Percentiles rank a stretch among this genome's conserved stretches.
phyloP scores from a whole-genome alignment of 2,329 filamentous ascomycete genomes.

The Colletotrichum kahawae region DNA sequence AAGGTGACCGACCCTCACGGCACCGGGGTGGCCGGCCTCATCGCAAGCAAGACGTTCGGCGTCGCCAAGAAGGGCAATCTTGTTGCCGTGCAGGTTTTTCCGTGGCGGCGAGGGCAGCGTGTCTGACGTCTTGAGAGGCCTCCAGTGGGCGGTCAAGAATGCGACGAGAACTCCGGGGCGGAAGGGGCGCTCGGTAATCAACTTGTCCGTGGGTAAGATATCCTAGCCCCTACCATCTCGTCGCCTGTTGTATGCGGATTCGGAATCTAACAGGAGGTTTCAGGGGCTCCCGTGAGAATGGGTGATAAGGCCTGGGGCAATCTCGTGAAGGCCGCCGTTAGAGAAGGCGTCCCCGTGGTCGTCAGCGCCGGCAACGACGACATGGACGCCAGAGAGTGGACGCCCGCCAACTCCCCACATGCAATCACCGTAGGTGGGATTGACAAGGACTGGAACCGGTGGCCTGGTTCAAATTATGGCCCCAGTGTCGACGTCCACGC shows the following conservation, averaged over 20 bases:
- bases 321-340: slow-evolving; percentile 48
- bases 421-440: slow-evolving; percentile 60
- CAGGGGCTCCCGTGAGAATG: neutral
- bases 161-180: slow-evolving; percentile 31
- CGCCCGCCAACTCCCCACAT: slow-evolving; percentile 50
- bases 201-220: slow-evolving; percentile 45
- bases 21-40: slow-evolving; percentile 43
- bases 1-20: slow-evolving; percentile 42
- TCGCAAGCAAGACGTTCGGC: slow-evolving; percentile 38
- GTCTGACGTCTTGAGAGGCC: slow-evolving; percentile 30
- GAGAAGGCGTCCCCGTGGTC: slow-evolving; percentile 52
- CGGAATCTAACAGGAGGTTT: neutral
- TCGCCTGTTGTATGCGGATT: neutral
- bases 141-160: slow-evolving; percentile 39
- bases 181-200: slow-evolving; percentile 40
- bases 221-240: neutral
- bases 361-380: slow-evolving; percentile 60
- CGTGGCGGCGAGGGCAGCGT: slow-evolving; percentile 34
- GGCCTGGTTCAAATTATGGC: slow-evolving; percentile 58
- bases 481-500: slow-evolving; percentile 51
- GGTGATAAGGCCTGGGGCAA: no score
- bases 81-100: slow-evolving; percentile 51
- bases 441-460: slow-evolving; percentile 39
- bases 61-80: slow-evolving; percentile 49
- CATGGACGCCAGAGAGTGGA: slow-evolving; percentile 37